phyloP scores from a whole-genome alignment of 2,329 filamentous ascomycete genomes.

The Phyllosticta ampelicida region DNA sequence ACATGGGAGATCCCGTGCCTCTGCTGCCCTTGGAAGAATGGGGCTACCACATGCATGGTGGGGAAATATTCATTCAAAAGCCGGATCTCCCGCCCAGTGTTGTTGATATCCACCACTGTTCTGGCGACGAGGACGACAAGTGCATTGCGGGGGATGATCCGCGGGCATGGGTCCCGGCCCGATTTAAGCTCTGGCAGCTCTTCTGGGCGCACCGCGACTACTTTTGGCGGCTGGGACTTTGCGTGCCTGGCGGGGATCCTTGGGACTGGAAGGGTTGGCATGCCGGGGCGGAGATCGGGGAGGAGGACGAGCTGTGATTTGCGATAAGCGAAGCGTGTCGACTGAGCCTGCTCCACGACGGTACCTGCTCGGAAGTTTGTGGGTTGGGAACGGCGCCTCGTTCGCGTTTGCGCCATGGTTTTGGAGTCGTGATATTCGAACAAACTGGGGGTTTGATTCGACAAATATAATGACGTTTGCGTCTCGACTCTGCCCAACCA shows the following conservation, averaged over 20 bases:
- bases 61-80: conserved; percentile 79
- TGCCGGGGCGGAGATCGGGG: conserved; percentile 15
- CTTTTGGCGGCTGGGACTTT: conserved; percentile 87
- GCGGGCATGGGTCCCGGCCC: conserved; percentile 31
- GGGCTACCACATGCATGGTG: conserved; percentile 76
- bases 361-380: neutral
- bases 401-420: neutral
- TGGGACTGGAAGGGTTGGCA: conserved; percentile 50
- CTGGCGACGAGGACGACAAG: conserved; percentile 55
- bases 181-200: conserved; percentile 76
- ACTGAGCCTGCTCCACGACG: neutral
- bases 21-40: conserved; percentile 76
- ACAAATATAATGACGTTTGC: neutral
- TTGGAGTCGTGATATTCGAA: neutral
- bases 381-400: neutral
- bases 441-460: neutral
- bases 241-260: conserved; percentile 69
- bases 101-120: conserved; percentile 59
- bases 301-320: conserved; percentile 3
- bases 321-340: neutral
- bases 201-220: conserved; percentile 94
- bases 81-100: conserved; percentile 54
- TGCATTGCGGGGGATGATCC: conserved; percentile 53
- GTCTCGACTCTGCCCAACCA: neutral
- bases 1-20: conserved; percentile 78